Base-by-base conservation (phyloP, 2,329 filamentous ascomycete species). In the Ophiosphaerella narmari region DNA sequence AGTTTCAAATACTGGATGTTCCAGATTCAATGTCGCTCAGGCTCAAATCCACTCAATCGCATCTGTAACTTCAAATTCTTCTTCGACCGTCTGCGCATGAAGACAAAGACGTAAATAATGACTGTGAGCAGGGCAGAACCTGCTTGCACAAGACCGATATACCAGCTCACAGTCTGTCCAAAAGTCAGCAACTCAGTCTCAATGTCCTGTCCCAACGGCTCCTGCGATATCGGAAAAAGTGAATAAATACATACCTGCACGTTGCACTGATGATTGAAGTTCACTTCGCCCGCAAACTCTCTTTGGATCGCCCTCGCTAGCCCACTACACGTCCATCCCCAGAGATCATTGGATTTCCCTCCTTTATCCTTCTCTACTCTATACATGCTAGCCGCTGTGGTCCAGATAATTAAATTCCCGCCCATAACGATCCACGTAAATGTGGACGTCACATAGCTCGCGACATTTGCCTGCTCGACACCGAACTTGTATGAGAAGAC, bases 321-420 rank as follows among this genome's bases (percentile, higher is more conserved):
- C 2, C 50, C 32, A 58, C 63, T 68, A 50, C 72, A 75, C 23
- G 67, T 74, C 75, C 75, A 77, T 0, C 74, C 75, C 75, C 75
- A 77, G 3, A 76, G 56, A 64, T 76, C 74, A 52, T 67, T 61
- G 31, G 59, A 64, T 50, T 70, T 70, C 5, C 70, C 71, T 49
- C 62, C 45, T 32, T 59, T 62, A 29, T 73, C 66, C 54, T 72
- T 75, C 35, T 75, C 69, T 38, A 51, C 55, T 1, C 71, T 55
- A 54, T 76, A 77, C 36, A 76, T 37, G 1, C 44, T 56, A 35
- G 63, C 72, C 1, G 65, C 67, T 1, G 68, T 63, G 33, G 56
- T 57, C 74, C 74, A 76, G 3, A 74, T 63, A 0, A 67, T 59
- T 12, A 76, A n/a, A 41, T 77, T 71, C 3, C 61, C 66, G 1